Evolutionary conservation across 192 early-diverging fungal genomes (phyloP), one percentile per base, ranked within the genome.

Genomic region (Coemansia sp.): DNA sequence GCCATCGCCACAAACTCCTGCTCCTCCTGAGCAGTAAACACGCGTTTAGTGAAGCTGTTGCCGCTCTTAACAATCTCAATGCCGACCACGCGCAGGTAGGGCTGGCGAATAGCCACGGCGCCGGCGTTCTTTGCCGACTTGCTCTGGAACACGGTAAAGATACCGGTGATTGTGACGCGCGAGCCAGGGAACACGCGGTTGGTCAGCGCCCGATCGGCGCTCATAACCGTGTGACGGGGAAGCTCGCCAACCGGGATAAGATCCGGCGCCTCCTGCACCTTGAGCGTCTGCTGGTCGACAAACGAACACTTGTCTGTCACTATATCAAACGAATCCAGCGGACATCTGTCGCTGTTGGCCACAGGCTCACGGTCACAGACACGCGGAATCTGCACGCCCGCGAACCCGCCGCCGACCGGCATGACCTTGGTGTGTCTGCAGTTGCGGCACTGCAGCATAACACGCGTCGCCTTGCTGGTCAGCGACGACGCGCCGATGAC

Each of bases 231-330:
- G 72, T 98, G 95, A 25, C 97, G 88, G 37, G 97, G 97, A 37
- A 99, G 82, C 70, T 99, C 97, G 62, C 97, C 97, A 1, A 96
- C 93, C 4, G 97, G 97, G 13, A 99, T 93, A 73, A 95, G 89
- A 50, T 95, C 97, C 10, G 93, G 93, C 14, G 93, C 86, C 71
- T 99, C 97, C 69, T 99, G 97, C 53, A 99, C 83, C 75, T 99
- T 99, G 55, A 99, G 81, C 8, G 87, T 86, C 79, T 99, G 97
- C 68, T 93, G 91, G 81, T 99, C 97, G 23, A 98, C 88, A 79
- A 96, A 99, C 61, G 77, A 84, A 69, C 88, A 95, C 66, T 94
- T 95, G 81, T 99, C 94, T 61, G 96, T 94, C 34, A 94, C 84
- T 47, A 99, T 89, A 24, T 95, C 78, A 69, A 87, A 99, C 22